Evolutionary conservation across 805 yeast species (phyloP), one percentile per base, ranked within the genome.

Genomic region (Geotrichum ghanense): DNA sequence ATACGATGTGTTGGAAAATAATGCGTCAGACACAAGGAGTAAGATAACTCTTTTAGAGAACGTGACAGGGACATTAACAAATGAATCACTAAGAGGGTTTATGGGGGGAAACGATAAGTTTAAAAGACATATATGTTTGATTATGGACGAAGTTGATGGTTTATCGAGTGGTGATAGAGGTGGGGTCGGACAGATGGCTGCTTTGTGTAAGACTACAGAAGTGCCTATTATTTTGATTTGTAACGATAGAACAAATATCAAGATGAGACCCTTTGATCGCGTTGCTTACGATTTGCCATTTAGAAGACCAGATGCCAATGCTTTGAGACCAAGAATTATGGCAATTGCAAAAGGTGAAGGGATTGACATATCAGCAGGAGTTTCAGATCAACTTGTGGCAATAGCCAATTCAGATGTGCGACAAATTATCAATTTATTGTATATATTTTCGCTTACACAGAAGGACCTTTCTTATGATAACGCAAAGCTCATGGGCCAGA

Each of bases 91-190:
- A 14, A 76, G 78, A 46, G 95, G 96, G 0, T 86, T 69, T 60
- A 81, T 86, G 66, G 60, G 58, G 42, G 53, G 48, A 16, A 55
- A 21, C 45, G 50, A 37, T 50, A 51, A 45, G 2, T 74, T 76
- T 53, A 70, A 74, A 43, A 72, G 74, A 45, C 79, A 75, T 50
- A 79, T 90, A 55, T 86, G 88, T 47, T 71, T 92, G 43, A 83
- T 92, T 52, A 88, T 92, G 97, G 98, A 92, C 66, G 98, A 92
- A 68, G 97, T 92, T 23, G 98, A 92, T 63, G 98, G 98, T 55
- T 92, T 92, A 97, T 85, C 95, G 34, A 88, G 92, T 59, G 98
- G 98, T 53, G 98, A 92, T 65, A 81, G 92, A 56, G 98, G 98
- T 51, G 98, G 98, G 51, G 95, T 90, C 22, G 97, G 95, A 21